Percentiles rank a stretch among this genome's conserved stretches.
Conservation (phyloP, 306 rosid species). For the Rosa chinensis region DNA sequence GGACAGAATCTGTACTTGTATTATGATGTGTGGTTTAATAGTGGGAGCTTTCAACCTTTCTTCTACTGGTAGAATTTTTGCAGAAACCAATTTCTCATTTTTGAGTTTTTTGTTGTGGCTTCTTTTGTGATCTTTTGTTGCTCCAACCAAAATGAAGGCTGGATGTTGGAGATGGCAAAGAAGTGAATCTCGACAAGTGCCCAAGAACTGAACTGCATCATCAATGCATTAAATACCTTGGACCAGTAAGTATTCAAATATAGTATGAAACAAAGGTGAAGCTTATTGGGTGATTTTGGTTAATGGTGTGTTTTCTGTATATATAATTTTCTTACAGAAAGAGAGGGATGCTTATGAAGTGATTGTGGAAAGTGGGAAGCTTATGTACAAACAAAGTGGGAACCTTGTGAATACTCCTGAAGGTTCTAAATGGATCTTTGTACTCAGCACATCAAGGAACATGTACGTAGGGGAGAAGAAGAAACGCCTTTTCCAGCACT, state of each 20-base stretch:
- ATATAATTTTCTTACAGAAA: constrained; percentile 38
- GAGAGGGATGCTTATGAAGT: constrained; percentile 79
- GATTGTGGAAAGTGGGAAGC: constrained; percentile 48
- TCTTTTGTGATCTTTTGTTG: constrained; percentile 1
- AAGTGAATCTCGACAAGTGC: constrained; percentile 54
- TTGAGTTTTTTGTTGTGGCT: constrained; percentile 9
- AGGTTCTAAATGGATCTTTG: constrained; percentile 88
- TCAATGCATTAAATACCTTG: constrained; percentile 79
- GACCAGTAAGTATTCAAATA: constrained; percentile 78
- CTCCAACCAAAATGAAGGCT: constrained; percentile 52
- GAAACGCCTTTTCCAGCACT: constrained; percentile 79
- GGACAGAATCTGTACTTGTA: constrained; percentile 80
- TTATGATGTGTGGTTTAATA: constrained; percentile 61
- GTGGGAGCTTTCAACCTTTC: constrained; percentile 72
- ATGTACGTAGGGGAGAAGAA: constrained; percentile 75
- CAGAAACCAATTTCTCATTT: background rate
- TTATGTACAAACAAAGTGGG: constrained; percentile 51
- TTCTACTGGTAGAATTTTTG: constrained; percentile 60
- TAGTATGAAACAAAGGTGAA: background rate
- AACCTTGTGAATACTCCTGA: constrained; percentile 45
- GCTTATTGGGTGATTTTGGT: background rate
- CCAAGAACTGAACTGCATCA: constrained; percentile 49
- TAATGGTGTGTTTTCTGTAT: background rate
- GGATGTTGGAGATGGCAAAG: constrained; percentile 89
- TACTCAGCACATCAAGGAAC: constrained; percentile 61